Evolutionary conservation across 2,329 filamentous ascomycete genomes (phyloP).

Genomic region (Pyrenochaeta sp.): DNA sequence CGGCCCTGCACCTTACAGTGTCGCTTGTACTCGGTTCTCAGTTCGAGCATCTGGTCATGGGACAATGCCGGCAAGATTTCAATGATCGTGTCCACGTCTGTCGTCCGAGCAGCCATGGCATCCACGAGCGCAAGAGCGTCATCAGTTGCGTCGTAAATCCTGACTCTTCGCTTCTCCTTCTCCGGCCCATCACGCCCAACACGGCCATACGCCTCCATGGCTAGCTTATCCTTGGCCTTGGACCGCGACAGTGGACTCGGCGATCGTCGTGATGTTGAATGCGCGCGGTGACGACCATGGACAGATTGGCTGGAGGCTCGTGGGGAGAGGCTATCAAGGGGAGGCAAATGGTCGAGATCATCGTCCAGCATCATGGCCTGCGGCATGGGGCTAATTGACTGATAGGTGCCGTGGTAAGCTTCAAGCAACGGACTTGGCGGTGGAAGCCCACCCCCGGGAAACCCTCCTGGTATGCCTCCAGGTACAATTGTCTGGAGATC

Average conservation of each 20-base stretch:
- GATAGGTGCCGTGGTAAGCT: slow-evolving; percentile 92
- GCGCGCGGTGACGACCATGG: slow-evolving; percentile 37
- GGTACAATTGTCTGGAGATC: slow-evolving; percentile 50
- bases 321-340: slow-evolving; percentile 44
- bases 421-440: slow-evolving; percentile 88
- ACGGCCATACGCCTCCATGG: slow-evolving; percentile 35
- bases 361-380: slow-evolving; percentile 72
- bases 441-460: slow-evolving; percentile 54
- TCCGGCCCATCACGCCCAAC: slow-evolving; percentile 21
- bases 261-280: slow-evolving; percentile 44
- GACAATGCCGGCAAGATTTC: slow-evolving; percentile 85
- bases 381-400: slow-evolving; percentile 93
- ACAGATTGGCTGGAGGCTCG: slow-evolving; percentile 39
- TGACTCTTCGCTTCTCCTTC: slow-evolving; percentile 64
- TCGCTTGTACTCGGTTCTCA: slow-evolving; percentile 90
- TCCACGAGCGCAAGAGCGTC: slow-evolving; percentile 80
- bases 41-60: slow-evolving; percentile 85
- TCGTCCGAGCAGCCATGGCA: slow-evolving; percentile 72
- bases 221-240: slow-evolving; percentile 43
- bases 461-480: slow-evolving; percentile 34
- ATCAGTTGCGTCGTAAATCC: slow-evolving; percentile 83
- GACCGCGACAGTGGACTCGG: slow-evolving; percentile 37
- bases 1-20: slow-evolving; percentile 84
- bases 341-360: slow-evolving; percentile 58
- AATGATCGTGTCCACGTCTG: slow-evolving; percentile 74